Evolutionary conservation across 768 basidiomycete species (phyloP), one percentile per base, ranked within the genome.

Genomic region (Termitomyces sp.): DNA sequence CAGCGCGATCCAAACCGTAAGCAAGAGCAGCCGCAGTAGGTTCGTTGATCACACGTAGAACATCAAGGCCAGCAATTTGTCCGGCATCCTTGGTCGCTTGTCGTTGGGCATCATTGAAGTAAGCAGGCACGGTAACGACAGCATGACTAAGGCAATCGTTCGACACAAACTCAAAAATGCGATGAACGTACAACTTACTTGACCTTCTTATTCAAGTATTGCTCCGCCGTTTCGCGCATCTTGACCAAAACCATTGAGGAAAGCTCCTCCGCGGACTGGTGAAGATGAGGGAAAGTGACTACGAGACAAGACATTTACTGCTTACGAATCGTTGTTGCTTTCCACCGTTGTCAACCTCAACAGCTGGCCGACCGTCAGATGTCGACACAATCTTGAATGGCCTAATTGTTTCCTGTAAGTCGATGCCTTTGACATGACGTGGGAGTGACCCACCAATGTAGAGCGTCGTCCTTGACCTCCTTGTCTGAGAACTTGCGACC

Each of bases 41-140:
- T 76, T 98, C 97, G 74, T 98, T 98, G 79, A 99, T 98, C 62
- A 98, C 96, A 69, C 96, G 94, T 51, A 98, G 88, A 49, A 98
- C 97, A 20, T 98, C 94, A 17, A 98, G 86, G 71, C 97, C 97
- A 20, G 97, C 96, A 67, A 98, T 98, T 73, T 94, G 89, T 71
- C 97, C 97, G 57, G 97, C 95, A 63, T 98, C 89, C 79, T 98
- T 97, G 47, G 97, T 99, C 4, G 97, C 97, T 80, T 98, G 96
- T 62, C 97, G 89, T 76, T 99, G 97, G 20, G 97, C 96, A 72
- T 99, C 97, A 74, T 99, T 99, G 86, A 98, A 99, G 80, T 98
- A 98, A 0, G 96, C 96, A 0, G 96, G 97, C 36, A 98, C 96
- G 14, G 96, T 98, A 69, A 98, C 81, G 68, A 98, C 96, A 32